phyloP scores from a whole-genome alignment of 129 eudicot genomes.

The Centella asiatica region DNA sequence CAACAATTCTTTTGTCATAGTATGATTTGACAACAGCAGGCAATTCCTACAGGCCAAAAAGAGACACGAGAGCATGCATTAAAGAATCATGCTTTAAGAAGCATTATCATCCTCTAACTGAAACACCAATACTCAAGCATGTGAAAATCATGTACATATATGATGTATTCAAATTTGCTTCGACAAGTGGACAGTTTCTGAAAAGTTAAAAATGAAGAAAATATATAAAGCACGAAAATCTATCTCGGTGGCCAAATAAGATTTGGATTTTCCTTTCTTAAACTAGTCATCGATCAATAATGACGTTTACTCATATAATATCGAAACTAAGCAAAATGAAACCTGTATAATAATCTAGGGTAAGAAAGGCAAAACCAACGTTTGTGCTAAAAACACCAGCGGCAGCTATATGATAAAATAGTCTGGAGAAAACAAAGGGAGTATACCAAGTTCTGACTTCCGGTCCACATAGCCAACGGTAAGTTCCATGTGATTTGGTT shows the following conservation, averaged over 20 bases:
- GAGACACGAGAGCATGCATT: constrained; percentile 4
- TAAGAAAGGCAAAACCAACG: neutral
- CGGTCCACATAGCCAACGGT: no score
- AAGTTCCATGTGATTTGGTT: neutral
- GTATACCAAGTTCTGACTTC: no score
- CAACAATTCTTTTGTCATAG: constrained; percentile 80
- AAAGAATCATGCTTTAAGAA: constrained; percentile 14
- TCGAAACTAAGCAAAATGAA: no score
- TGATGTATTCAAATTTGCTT: neutral
- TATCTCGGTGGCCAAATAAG: no score
- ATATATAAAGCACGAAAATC: neutral
- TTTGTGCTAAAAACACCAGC: neutral
- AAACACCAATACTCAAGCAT: neutral
- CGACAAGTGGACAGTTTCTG: neutral
- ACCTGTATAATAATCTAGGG: neutral
- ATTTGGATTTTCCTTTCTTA: no score
- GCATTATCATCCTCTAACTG: constrained; percentile 2
- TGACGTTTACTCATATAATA: no score
- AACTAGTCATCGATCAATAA: no score
- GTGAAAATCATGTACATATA: neutral
- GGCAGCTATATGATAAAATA: no score
- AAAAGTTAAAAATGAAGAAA: neutral
- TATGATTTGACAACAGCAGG: constrained; percentile 81
- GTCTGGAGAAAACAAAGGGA: no score
- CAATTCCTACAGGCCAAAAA: constrained; percentile 53